Base-by-base conservation (phyloP, 2,329 filamentous ascomycete species). In the Cyclaneusma minus region DNA sequence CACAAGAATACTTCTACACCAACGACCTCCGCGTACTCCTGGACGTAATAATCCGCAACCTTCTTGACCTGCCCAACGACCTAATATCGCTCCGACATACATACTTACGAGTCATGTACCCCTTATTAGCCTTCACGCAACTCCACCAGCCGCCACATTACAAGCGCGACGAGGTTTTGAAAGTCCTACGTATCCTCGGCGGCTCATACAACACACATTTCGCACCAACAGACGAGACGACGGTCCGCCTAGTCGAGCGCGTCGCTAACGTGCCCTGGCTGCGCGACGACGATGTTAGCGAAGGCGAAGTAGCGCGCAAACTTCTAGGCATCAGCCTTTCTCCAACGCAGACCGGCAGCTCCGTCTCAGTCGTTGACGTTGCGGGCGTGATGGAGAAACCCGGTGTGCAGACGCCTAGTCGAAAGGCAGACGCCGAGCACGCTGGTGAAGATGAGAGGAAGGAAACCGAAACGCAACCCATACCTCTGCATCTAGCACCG, bases 1-100 rank as follows among this genome's bases (percentile, higher is more conserved):
- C 89, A 0, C 83, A 89, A 49, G 89, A 98, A 54, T 98, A 95
- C 52, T 98, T 98, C 47, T 98, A 95, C 52, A 94, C 84, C 15
- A 98, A 98, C 47, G 89, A 98, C 45, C 62, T 98, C 16, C 80
- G 83, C 31, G 89, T 98, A 4, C 67, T 98, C 10, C 64, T 95
- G 24, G 89, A 98, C 45, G 89, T 98, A 36, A 84, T 98, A 31
- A 82, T 98, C 33, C 80, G 89, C 22, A 98, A 98, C 44, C 62
- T 98, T n/a, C 72, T 95, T 42, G 89, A 98, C 48, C 62, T 98
- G 6, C 89, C 91, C 0, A 77, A 87, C 42, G 87, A 93, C 47
- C 72, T 68, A 34, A 60, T 63, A 35, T 62, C 70, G 11, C 58
- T 98, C 30, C 71, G 87, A 19, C 89, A 98, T 49, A 98, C 89